A percentile compares a stretch with the other conserved stretches of the same genome.
phyloP scores from a whole-genome alignment of 306 rosid species.

The Sophora flavescens region DNA sequence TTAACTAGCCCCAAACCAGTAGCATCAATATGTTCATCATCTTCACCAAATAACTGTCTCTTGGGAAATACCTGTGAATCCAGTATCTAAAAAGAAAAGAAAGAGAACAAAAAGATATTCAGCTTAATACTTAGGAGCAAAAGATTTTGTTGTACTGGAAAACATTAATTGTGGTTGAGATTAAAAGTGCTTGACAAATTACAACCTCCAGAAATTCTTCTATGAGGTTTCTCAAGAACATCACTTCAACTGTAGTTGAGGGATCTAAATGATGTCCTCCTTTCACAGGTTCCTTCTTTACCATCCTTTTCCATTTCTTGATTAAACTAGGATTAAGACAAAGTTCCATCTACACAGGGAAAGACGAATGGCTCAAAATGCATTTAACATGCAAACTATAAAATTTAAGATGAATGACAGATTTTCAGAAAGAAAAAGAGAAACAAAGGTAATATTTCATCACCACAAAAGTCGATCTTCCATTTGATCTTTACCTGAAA shows the following conservation, averaged over 20 bases:
- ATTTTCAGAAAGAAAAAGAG: slow-evolving; percentile 21
- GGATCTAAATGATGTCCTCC: slow-evolving; percentile 72
- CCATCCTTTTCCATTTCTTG: slow-evolving; percentile 96
- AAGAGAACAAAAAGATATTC: slow-evolving; percentile 29
- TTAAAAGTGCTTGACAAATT: slow-evolving; percentile 38
- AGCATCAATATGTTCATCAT: slow-evolving; percentile 52
- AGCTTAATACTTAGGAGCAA: slow-evolving; percentile 12
- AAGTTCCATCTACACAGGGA: slow-evolving; percentile 82
- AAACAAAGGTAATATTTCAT: slow-evolving; percentile 24
- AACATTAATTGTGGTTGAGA: not conserved
- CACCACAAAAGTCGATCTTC: slow-evolving; percentile 5
- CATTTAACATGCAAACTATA: slow-evolving; percentile 35
- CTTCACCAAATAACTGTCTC: slow-evolving; percentile 54
- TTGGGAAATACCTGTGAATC: slow-evolving; percentile 68
- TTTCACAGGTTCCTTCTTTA: slow-evolving; percentile 76
- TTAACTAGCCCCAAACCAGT: slow-evolving; percentile 57
- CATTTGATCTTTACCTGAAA: slow-evolving; percentile 75
- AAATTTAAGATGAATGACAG: slow-evolving; percentile 35
- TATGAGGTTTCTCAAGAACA: slow-evolving; percentile 79
- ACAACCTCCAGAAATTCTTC: slow-evolving; percentile 93
- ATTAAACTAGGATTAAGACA: slow-evolving; percentile 83
- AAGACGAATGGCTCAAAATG: slow-evolving; percentile 32
- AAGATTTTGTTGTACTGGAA: slow-evolving; percentile 11
- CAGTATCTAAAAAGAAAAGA: slow-evolving; percentile 66
- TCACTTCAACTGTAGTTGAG: slow-evolving; percentile 72